Conservation (phyloP, 2,329 filamentous ascomycete genomes). For the Coleophoma eucalyptorum region DNA sequence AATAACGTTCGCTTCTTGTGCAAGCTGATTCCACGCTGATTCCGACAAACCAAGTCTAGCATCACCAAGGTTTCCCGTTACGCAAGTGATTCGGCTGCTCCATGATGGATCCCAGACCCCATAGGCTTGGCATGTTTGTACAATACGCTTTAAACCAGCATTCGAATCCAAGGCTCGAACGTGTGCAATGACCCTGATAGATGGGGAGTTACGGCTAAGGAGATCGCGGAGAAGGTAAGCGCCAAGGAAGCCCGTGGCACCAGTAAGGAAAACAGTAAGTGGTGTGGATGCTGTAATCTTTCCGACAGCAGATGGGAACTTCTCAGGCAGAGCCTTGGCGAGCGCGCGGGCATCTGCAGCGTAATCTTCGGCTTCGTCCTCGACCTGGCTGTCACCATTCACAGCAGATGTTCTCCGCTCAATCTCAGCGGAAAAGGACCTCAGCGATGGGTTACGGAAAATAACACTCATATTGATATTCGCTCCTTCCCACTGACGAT, state of each 20-base stretch:
- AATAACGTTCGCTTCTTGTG: slow-evolving; percentile 64
- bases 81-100: slow-evolving; percentile 58
- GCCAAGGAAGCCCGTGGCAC: slow-evolving; percentile 87
- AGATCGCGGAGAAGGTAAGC: slow-evolving; percentile 76
- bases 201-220: slow-evolving; percentile 52
- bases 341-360: slow-evolving; percentile 36
- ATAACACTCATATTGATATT: slow-evolving; percentile 69
- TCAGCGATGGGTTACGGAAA: slow-evolving; percentile 62
- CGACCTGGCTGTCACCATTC: slow-evolving; percentile 25
- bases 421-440: slow-evolving; percentile 46
- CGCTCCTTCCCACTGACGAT: slow-evolving; percentile 54
- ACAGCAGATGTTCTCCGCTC: slow-evolving; percentile 34
- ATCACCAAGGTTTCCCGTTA: slow-evolving; percentile 71
- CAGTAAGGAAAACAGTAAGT: slow-evolving; percentile 74
- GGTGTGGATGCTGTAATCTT: slow-evolving; percentile 25
- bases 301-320: slow-evolving; percentile 30
- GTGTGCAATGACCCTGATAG: slow-evolving; percentile 66
- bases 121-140: slow-evolving; percentile 68
- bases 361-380: slow-evolving; percentile 43
- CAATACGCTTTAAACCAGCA: slow-evolving; percentile 61
- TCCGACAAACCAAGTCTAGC: slow-evolving; percentile 70
- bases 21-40: slow-evolving; percentile 60
- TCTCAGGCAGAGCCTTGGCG: slow-evolving; percentile 32
- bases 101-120: slow-evolving; percentile 74
- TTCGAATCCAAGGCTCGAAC: slow-evolving; percentile 65